These are phyloP conservation scores for Aspergillus texensis DNA, from an alignment of 2,329 filamentous ascomycete genomes.

Conservation along the genomic window DNA sequence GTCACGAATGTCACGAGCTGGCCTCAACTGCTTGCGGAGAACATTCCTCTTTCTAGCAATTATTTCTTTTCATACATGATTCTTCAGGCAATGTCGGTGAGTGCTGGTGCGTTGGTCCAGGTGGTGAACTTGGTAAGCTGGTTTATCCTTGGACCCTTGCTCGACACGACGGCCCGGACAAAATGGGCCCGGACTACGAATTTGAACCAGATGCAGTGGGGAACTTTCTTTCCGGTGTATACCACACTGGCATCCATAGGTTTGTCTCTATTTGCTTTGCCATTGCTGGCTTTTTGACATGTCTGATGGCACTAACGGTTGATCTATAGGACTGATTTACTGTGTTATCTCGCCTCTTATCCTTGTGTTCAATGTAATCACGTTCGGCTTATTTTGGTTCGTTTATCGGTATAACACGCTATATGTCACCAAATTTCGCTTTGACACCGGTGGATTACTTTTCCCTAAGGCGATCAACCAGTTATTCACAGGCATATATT, in stretches of 20 bases:
- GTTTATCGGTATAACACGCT: slow-evolving; percentile 97
- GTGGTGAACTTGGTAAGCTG: slow-evolving; percentile 76
- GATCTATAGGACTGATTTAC: slow-evolving; percentile 68
- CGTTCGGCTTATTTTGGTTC: slow-evolving; percentile 88
- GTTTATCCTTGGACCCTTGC: slow-evolving; percentile 76
- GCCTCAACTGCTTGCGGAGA: slow-evolving; percentile 71
- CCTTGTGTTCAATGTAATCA: slow-evolving; percentile 88
- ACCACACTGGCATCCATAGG: slow-evolving; percentile 95
- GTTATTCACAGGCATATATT: slow-evolving; percentile 89
- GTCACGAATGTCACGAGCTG: slow-evolving; percentile 70
- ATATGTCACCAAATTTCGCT: slow-evolving; percentile 86
- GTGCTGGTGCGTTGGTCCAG: slow-evolving; percentile 85
- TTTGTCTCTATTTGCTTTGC: slow-evolving; percentile 31
- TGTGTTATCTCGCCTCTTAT: slow-evolving; percentile 87
- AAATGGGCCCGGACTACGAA: slow-evolving; percentile 87
- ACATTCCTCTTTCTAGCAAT: slow-evolving; percentile 83
- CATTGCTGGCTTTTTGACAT: not conserved
- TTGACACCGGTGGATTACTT: slow-evolving; percentile 88
- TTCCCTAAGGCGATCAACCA: slow-evolving; percentile 95
- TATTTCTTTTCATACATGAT: slow-evolving; percentile 99
- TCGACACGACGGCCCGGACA: slow-evolving; percentile 78
- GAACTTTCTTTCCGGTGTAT: slow-evolving; percentile 91
- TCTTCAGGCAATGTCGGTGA: slow-evolving; percentile 87
- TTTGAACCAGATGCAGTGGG: slow-evolving; percentile 81
- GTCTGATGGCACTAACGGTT: slow-evolving; percentile 8